Base-by-base conservation (phyloP, 225 moss, liverwort and hornwort species). In the Bryoerythrophyllum caledonicum region DNA sequence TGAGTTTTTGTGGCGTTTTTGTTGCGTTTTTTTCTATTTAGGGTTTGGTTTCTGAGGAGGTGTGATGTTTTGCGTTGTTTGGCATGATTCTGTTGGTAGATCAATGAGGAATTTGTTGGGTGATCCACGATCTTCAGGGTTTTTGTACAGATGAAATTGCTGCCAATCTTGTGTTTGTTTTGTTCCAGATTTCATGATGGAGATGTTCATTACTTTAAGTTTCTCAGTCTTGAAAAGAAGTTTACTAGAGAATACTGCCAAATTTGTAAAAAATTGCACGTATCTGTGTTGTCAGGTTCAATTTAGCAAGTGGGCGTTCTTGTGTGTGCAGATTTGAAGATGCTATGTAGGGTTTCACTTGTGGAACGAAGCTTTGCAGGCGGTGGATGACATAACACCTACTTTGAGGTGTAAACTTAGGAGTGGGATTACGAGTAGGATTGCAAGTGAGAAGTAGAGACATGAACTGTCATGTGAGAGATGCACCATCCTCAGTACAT, bases 371-470 rank as follows among this genome's bases (percentile, higher is more conserved):
- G 32, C 46, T 74, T 81, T 61, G 55, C 57, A 66, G 78, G 74
- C 32, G 66, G 81, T 54, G 78, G 74, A 78, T 74, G 78, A 80
- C 52, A 78, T 67, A 71, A 80, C 59, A 65, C 41, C 19, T 63
- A 46, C 40, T 65, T 67, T 57, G 56, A 84, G 80, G 77, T 38
- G 9, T 38, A 10, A 38, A 38, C 38, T 38, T 38, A 38, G 10
- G 9, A 38, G 38, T 38, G 38, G 38, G 38, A 38, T 10, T 38
- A 38, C 3, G 34, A 34, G 34, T 6, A 34, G 34, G 34, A 34
- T 2, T 34, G 34, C 6, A 34, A 34, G 34, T 34, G 34, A 34
- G 34, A 34, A 34, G n/a, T 34, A 38, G 38, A 32, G 38, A 38
- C 38, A 38, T 8, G 38, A 38, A 49, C 6, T 44, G 1, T 49